These are phyloP conservation scores for Emergomyces africanus DNA, from an alignment of 2,329 filamentous ascomycete species.

Conservation along the genomic window DNA sequence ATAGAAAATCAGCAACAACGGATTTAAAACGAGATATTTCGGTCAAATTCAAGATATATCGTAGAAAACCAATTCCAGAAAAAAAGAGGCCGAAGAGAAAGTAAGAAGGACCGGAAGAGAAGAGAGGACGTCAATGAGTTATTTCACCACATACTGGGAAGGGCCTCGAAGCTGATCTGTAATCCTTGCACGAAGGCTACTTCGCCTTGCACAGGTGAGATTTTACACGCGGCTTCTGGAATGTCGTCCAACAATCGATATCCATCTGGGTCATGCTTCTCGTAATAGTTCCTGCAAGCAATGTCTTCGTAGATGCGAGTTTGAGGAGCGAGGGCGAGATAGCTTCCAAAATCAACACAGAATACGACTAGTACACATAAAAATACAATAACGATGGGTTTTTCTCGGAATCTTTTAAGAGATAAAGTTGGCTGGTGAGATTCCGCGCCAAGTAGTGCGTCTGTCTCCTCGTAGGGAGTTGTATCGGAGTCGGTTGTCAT, in stretches of 20 bases:
- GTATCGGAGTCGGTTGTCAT: not conserved
- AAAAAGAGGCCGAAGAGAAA: not conserved
- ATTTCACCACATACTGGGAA: conserved; percentile 25
- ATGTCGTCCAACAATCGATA: conserved; percentile 32
- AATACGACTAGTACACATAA: conserved; percentile 5
- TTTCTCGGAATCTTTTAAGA: conserved; percentile 1
- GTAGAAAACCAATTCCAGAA: not conserved
- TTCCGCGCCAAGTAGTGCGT: not conserved
- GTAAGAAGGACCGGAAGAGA: not conserved
- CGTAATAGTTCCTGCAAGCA: conserved; percentile 35
- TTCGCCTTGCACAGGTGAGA: conserved; percentile 36
- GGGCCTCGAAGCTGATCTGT: conserved; percentile 36
- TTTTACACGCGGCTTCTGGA: conserved; percentile 38
- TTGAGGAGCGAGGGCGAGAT: conserved; percentile 9
- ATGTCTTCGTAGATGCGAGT: conserved; percentile 39
- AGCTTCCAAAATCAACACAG: conserved; percentile 7
- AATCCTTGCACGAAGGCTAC: conserved; percentile 39
- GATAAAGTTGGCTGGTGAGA: not conserved
- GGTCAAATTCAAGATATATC: not conserved
- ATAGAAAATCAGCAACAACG: not conserved
- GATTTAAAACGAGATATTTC: not conserved
- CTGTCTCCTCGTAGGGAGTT: not conserved
- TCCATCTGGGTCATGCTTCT: conserved; percentile 28
- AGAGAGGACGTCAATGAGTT: too few relatives aligned
- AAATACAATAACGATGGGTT: conserved; percentile 6